Percentiles rank a stretch among this genome's conserved stretches.
phyloP scores from a whole-genome alignment of 768 basidiomycete genomes.

The Tricholoma saponaceum region DNA sequence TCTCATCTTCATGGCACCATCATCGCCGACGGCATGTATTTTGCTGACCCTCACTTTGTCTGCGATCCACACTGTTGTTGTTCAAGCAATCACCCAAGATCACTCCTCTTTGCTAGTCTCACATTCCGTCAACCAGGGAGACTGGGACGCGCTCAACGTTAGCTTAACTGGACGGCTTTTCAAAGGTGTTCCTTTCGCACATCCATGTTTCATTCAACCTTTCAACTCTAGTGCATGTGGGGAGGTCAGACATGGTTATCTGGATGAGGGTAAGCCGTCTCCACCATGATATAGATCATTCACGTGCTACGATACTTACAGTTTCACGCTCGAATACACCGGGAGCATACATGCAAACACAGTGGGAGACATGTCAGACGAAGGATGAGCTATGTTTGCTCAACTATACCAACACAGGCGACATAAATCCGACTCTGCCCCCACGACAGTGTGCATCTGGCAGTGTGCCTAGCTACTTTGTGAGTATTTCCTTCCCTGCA shows the following conservation, averaged over 20 bases:
- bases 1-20: too few species aligned
- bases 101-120: too few species aligned
- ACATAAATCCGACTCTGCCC: conserved; percentile 18
- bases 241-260: conserved; percentile 11
- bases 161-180: conserved; percentile 13
- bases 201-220: conserved; percentile 16
- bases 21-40: too few species aligned
- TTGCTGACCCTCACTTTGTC: too few species aligned
- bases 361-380: conserved; percentile 56
- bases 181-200: conserved; percentile 18
- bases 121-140: too few species aligned
- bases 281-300: background rate
- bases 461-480: conserved; percentile 35
- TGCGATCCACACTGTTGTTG: too few species aligned
- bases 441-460: conserved; percentile 30
- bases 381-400: conserved; percentile 44
- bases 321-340: conserved; percentile 18
- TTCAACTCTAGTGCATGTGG: conserved; percentile 16
- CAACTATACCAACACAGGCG: conserved; percentile 30
- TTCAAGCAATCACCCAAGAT: too few species aligned
- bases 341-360: conserved; percentile 31
- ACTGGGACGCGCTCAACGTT: conserved; percentile 16
- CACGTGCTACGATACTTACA: background rate
- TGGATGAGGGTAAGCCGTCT: conserved; percentile 15
- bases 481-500: conserved; percentile 16